Evolutionary conservation across 805 yeast species (phyloP), one percentile per base, ranked within the genome.

Genomic region (Millerozyma miso): DNA sequence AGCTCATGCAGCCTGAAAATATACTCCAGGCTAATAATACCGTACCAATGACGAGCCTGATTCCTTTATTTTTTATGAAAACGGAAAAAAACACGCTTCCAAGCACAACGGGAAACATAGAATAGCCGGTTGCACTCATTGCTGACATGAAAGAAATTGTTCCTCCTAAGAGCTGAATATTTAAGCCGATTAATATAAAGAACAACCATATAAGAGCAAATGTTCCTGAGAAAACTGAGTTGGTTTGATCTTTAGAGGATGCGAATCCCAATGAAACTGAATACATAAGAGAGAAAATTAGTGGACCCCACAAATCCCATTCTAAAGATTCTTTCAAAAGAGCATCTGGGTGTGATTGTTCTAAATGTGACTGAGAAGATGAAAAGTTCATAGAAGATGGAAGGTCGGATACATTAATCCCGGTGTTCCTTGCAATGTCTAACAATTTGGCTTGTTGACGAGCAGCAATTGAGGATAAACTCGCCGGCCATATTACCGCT

Each of bases 301-400:
- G 63, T 4, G 89, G 89, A 2, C 89, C 89, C 88, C 88, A 79
- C 39, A 79, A 59, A 56, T 79, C 83, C 83, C 83, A 79, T 42
- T 78, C 83, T 40, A 77, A 54, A 15, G 44, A 29, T 15, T 31
- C 44, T 20, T 35, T 32, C 7, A 29, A 23, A n/a, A 37, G 33
- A n/a, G 31, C 17, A 40, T 50, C 60, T 16, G 48, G 54, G 34
- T 47, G 52, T 32, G 34, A 32, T 13, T 32, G 34, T 32, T 32
- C 34, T 15, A 32, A 7, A 6, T 6, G 10, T 6, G 29, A 23
- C 10, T 6, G 29, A 17, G 6, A 6, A 15, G 14, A 13, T 32
- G 34, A 8, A 13, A 8, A 8, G 14, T 32, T 6, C 7, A 44
- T 50, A 14, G 49, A 34, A 17, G 53, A 47, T 35, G 53, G 42